Evolutionary conservation across 495 filamentous ascomycete species (phyloP).

Genomic region (Podospora sp.): DNA sequence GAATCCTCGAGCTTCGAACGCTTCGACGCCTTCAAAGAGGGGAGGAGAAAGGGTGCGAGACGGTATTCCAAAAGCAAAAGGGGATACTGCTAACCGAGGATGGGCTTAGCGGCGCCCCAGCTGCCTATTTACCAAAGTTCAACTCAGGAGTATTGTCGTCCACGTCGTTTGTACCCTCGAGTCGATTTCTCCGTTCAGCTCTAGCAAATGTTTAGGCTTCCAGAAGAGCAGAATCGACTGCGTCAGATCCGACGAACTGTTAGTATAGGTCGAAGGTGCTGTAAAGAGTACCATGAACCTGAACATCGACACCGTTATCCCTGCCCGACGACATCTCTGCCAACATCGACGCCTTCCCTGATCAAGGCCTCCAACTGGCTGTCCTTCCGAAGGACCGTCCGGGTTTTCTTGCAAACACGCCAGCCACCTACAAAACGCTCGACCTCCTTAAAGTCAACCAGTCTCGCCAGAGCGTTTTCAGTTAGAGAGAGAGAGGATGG

Average conservation of each 20-base stretch:
- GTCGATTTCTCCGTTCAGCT: neutral
- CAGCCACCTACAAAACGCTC: neutral
- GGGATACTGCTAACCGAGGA: constrained; percentile 14
- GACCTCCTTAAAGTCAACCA: neutral
- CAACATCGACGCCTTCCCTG: neutral
- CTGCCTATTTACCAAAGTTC: constrained; percentile 11
- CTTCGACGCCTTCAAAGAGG: neutral
- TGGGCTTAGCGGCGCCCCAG: neutral
- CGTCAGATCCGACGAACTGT: neutral
- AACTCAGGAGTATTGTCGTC: neutral
- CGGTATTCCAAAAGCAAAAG: neutral
- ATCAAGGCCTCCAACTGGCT: neutral
- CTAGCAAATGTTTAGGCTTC: neutral
- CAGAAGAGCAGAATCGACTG: neutral
- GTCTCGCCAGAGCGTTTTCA: neutral
- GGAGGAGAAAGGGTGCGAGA: neutral
- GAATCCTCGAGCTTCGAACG: neutral
- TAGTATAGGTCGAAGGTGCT: neutral
- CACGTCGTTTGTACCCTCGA: neutral
- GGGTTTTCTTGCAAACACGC: neutral
- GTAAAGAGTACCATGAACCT: neutral
- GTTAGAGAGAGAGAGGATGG: neutral
- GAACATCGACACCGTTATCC: constrained; percentile 13
- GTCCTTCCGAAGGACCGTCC: neutral
- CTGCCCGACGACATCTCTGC: constrained; percentile 8